These are phyloP conservation scores for Solanum infundibuliforme DNA, from an alignment of 257 asterid species.

Conservation along the genomic window DNA sequence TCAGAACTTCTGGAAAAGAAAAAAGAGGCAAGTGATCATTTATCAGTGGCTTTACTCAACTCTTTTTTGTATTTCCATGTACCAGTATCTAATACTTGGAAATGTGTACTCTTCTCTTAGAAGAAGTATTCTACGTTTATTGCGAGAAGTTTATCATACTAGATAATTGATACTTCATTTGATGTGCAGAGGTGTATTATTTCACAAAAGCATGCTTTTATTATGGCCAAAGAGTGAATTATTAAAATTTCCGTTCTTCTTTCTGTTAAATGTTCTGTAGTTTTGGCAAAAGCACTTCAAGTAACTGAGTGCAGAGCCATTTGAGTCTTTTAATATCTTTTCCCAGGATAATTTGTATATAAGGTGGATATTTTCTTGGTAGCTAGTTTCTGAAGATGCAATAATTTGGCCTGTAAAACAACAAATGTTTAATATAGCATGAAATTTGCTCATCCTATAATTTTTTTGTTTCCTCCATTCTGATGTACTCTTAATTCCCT, in stretches of 20 bases:
- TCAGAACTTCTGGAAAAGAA: conserved; percentile 60
- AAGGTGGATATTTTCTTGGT: neutral
- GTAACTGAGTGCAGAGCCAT: neutral
- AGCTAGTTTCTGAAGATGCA: neutral
- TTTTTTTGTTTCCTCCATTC: neutral
- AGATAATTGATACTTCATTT: neutral
- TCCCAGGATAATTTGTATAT: neutral
- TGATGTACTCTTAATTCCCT: neutral
- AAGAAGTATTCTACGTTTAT: neutral
- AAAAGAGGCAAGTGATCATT: conserved; percentile 55
- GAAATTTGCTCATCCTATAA: neutral
- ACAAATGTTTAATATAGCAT: neutral
- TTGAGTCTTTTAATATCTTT: neutral
- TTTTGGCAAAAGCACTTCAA: neutral
- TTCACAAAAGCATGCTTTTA: neutral
- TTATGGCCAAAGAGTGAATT: neutral
- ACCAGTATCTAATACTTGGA: neutral
- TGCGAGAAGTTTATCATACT: neutral
- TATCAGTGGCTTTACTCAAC: neutral
- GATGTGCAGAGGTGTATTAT: neutral
- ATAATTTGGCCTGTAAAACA: neutral
- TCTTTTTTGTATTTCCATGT: neutral
- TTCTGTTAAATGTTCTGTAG: neutral
- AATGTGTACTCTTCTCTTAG: neutral
- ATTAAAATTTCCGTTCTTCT: neutral